Base-by-base conservation (phyloP, 192 early-diverging fungal genomes). In the Linnemannia exigua region DNA sequence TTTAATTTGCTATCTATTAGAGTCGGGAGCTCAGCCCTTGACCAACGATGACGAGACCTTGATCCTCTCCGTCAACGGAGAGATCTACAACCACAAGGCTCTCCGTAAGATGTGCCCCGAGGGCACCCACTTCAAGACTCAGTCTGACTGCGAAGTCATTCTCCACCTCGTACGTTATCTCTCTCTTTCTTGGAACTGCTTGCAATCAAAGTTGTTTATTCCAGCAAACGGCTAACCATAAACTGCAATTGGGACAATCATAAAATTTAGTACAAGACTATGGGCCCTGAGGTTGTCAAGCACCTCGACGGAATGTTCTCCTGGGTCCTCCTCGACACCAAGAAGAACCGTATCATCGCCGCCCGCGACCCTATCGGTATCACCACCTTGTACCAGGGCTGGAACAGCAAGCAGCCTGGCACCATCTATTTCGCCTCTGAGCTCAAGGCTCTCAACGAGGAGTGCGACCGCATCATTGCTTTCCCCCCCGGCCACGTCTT, bases 401-500 rank as follows among this genome's bases (percentile, higher is more conserved):
- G 95, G 91, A 92, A 93, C 75, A 91, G 91, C 63, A 91, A 91
- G 41, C 92, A 93, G 82, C 97, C 98, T 77, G 94, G 93, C 75
- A 97, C 97, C 9, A 91, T 97, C 58, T 99, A 96, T 89, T 96
- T 99, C 79, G 89, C 97, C 31, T 97, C 96, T 1, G 98, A 99
- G 83, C 94, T 99, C 90, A 99, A 99, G 92, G 91, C 95, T 31
- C 91, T 99, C 50, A 95, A 97, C 90, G 97, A 99, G 79, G 97
- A 99, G 82, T 99, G 98, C 89, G 97, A 99, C 82, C 93, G 95
- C 87, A 99, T 99, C 88, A 92, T 97, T 47, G 95, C 97, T 70
- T 99, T 99, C 95, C 98, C 98, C 38, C 98, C 98, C 8, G 98
- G 98, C 74, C 96, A 97, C 91, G 93, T 95, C 88, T 99, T 97